These are phyloP conservation scores for Leccinum olivaceopallidum DNA, from an alignment of 768 basidiomycete genomes.

Conservation along the genomic window DNA sequence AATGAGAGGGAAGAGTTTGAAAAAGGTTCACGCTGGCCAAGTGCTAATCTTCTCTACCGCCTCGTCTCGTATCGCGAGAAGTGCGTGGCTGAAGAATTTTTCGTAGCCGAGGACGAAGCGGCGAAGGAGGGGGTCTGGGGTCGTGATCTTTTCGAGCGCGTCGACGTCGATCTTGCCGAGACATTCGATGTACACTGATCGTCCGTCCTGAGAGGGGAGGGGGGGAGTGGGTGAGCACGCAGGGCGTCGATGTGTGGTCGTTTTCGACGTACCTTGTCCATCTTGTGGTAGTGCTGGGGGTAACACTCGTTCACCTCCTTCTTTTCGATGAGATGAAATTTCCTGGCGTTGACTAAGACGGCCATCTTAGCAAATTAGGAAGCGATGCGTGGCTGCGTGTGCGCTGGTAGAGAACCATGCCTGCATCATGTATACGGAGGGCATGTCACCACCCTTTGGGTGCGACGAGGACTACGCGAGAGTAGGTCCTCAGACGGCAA, in stretches of 20 bases:
- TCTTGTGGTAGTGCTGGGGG: conserved; percentile 95
- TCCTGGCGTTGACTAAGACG: conserved; percentile 40
- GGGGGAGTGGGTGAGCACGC: background rate
- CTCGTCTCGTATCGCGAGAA: too few relatives aligned
- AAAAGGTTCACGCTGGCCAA: too few relatives aligned
- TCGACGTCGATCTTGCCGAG: conserved; percentile 88
- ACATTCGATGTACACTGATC: conserved; percentile 93
- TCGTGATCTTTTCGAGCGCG: conserved; percentile 79
- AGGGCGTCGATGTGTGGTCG: background rate
- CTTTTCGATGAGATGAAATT: conserved; percentile 84
- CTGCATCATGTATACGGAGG: too few relatives aligned
- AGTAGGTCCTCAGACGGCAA: too few relatives aligned
- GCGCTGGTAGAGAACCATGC: too few relatives aligned
- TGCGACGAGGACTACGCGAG: too few relatives aligned
- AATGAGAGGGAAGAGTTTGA: too few relatives aligned
- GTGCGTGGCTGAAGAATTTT: conserved; percentile 56
- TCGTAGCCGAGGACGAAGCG: conserved; percentile 95
- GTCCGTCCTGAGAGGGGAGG: conserved; percentile 67
- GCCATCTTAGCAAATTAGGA: too few relatives aligned
- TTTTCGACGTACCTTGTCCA: conserved; percentile 68
- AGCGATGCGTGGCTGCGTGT: too few relatives aligned
- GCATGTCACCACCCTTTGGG: too few relatives aligned
- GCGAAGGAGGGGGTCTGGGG: conserved; percentile 82
- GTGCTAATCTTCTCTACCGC: too few relatives aligned
- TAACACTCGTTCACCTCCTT: conserved; percentile 88